A percentile compares a stretch with the other conserved stretches of the same genome.
These are phyloP conservation scores for Apiospora arundinis DNA, from an alignment of 2,329 filamentous ascomycete genomes.

Conservation along the genomic window DNA sequence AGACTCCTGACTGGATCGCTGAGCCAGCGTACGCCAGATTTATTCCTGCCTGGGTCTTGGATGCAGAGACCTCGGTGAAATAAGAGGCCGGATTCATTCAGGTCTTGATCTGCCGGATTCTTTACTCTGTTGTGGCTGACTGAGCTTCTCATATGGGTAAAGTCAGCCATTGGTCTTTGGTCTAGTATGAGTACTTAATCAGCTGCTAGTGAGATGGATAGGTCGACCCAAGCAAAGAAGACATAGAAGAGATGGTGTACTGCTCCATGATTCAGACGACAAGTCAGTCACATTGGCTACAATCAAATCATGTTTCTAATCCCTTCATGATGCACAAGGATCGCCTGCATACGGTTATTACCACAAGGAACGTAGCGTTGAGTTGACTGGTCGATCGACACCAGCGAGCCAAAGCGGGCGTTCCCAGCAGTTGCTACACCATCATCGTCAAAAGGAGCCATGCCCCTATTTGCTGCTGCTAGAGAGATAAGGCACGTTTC, in stretches of 20 bases:
- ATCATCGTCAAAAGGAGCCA: neutral
- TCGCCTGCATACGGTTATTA: slow-evolving; percentile 3
- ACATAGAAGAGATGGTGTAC: no score
- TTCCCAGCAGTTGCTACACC: neutral
- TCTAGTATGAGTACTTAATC: neutral
- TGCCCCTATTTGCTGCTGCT: neutral
- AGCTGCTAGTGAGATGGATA: neutral
- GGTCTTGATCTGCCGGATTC: neutral
- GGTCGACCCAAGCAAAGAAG: neutral
- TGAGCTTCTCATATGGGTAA: neutral
- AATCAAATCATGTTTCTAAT: neutral
- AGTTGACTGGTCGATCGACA: neutral
- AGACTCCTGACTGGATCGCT: neutral
- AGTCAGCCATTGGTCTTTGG: neutral
- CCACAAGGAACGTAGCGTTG: neutral
- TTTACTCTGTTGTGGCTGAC: neutral
- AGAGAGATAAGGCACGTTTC: neutral
- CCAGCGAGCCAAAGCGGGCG: neutral
- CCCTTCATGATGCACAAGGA: neutral
- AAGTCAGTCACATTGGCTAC: neutral
- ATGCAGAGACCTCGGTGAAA: neutral
- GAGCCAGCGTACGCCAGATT: neutral
- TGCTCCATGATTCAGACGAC: neutral
- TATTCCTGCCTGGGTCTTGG: neutral
- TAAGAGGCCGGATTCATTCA: neutral